Conservation (phyloP, 257 asterid species). For the Solanum sejunctum region DNA sequence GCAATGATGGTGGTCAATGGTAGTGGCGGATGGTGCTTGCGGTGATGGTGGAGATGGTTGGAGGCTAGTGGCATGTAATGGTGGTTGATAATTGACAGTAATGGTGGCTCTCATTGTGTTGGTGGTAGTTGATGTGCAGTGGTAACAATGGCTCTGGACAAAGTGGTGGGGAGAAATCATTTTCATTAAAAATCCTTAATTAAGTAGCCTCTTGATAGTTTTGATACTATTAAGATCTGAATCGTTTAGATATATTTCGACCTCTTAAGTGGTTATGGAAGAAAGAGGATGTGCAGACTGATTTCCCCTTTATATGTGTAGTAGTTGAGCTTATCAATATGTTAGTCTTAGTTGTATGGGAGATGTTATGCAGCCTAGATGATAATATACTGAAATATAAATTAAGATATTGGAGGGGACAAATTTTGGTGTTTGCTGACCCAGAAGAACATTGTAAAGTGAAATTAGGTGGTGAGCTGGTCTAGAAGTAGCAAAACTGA, state of each 20-base stretch:
- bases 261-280: not conserved
- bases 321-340: not conserved
- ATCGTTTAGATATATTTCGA: not conserved
- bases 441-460: not conserved
- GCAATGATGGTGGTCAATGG: too few relatives aligned
- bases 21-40: not conserved
- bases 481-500: not conserved
- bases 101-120: not conserved
- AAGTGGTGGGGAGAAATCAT: too few relatives aligned
- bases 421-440: not conserved
- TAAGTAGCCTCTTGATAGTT: too few relatives aligned
- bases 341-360: not conserved
- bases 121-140: not conserved
- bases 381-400: not conserved
- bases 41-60: not conserved
- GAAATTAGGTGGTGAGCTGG: not conserved
- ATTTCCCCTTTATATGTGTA: not conserved
- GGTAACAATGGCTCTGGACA: too few relatives aligned
- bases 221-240: not conserved
- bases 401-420: not conserved
- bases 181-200: too few relatives aligned
- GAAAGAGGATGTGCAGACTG: not conserved
- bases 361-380: not conserved
- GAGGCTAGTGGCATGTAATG: not conserved
- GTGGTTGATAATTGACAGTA: not conserved